phyloP scores from a whole-genome alignment of 441 rosid genomes.

The Erodium trifolium region DNA sequence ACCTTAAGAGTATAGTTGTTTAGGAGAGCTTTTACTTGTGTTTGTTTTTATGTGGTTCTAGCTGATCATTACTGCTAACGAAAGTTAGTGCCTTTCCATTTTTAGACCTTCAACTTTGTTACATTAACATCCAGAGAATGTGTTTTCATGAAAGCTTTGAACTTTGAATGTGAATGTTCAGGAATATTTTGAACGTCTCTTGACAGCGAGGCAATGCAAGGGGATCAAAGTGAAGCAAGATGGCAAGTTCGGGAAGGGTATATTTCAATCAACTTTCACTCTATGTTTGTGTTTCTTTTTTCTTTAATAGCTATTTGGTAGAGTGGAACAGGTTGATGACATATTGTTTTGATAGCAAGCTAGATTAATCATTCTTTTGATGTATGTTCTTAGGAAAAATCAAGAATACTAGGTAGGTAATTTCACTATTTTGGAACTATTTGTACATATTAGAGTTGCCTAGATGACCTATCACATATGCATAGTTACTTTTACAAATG shows the following conservation, averaged over 20 bases:
- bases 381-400: background rate
- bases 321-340: background rate
- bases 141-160: background rate
- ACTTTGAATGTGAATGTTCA: constrained; percentile 17
- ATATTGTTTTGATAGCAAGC: background rate
- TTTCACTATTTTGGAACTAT: background rate
- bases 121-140: background rate
- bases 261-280: background rate
- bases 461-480: background rate
- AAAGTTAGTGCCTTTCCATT: background rate
- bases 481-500: background rate
- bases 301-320: background rate
- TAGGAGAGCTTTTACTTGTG: background rate
- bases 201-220: constrained; percentile 34
- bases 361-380: background rate
- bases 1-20: background rate
- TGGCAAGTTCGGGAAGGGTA: constrained; percentile 56
- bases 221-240: constrained; percentile 46
- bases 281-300: background rate
- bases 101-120: background rate
- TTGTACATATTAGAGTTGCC: background rate
- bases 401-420: background rate
- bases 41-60: background rate
- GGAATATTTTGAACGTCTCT: constrained; percentile 67
- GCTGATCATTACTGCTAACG: background rate